Evolutionary conservation across 352 stramenopile species (phyloP), one percentile per base, ranked within the genome.

Genomic region (Saprolegnia diclina): DNA sequence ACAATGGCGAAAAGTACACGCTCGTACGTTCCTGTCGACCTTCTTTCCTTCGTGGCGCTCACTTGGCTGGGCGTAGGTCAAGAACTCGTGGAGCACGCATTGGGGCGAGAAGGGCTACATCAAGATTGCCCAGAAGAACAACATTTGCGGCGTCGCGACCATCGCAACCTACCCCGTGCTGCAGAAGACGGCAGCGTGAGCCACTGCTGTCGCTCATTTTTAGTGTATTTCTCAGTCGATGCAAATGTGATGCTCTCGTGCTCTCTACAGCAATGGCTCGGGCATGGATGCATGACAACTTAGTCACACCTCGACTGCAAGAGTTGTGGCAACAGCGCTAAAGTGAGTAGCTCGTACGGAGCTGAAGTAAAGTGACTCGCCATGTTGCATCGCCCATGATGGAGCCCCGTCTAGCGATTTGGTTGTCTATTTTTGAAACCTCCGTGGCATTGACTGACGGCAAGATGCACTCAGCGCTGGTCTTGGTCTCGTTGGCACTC

Each of bases 121-220:
- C 37, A 94, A 92, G 74, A 95, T 98, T 70, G 79, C 85, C 40
- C 89, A 96, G 72, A 93, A 95, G 65, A 75, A 95, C 65, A 99
- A 99, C 65, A 88, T 97, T 5, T 99, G 96, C 73, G 95, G 96
- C 21, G 94, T 99, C 52, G 86, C 96, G 50, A 98, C 87, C 0
- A 77, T 82, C 19, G 84, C 90, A 0, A 92, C 79, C 14, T 97
- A 96, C 71, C 87, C 88, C 14, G 69, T 93, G 50, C 75, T 96
- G 56, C 79, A 68, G 29, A 74, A 85, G 48, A 42, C 11, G 35
- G 48, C 26, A 16, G 29, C 29, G 29, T 35, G 29, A 35, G 29
- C 29, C 5, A 5, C 5, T 5, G 29, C 29, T 35, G 16, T 29
- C 4, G 21, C 56, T 38, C 10, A 48, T 53, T 53, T 38, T 40